Evolutionary conservation across 192 early-diverging fungal genomes (phyloP).

Genomic region (Coemansia biformis): DNA sequence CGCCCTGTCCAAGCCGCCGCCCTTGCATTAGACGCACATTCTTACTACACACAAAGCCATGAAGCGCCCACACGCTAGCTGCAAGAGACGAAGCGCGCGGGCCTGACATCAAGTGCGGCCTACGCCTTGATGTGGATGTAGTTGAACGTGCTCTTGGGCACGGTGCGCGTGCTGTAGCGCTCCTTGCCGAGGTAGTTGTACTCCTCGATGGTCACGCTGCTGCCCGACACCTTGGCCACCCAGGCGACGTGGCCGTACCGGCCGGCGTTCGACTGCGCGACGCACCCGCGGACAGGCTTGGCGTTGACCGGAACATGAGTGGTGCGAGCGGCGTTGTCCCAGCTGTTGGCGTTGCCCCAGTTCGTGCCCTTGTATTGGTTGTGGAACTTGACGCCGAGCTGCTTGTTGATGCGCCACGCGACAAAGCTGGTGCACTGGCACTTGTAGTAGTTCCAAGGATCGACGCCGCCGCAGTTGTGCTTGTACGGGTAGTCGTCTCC

Average conservation of each 20-base stretch:
- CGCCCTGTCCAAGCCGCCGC: constrained; percentile 9
- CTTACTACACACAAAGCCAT: background rate
- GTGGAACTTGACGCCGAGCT: constrained; percentile 36
- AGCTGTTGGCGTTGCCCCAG: constrained; percentile 22
- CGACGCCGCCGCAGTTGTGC: constrained; percentile 16
- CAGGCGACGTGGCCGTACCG: constrained; percentile 33
- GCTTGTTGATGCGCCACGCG: constrained; percentile 45
- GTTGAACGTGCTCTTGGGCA: constrained; percentile 28
- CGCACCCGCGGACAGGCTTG: constrained; percentile 15
- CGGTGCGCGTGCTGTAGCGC: constrained; percentile 26
- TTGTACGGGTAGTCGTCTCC: constrained; percentile 43
- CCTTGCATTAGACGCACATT: background rate
- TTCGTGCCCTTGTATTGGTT: constrained; percentile 34
- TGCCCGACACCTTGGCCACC: constrained; percentile 42
- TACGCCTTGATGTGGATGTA: constrained; percentile 37
- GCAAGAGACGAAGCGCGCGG: too few species aligned
- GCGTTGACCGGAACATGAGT: constrained; percentile 19
- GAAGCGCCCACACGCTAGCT: too few species aligned
- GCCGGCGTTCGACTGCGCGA: constrained; percentile 28
- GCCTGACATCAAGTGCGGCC: too few species aligned
- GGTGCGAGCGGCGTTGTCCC: constrained; percentile 13
- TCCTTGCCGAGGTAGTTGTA: constrained; percentile 25
- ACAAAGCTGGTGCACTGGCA: constrained; percentile 47
- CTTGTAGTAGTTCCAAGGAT: constrained; percentile 34
- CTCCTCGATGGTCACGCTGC: constrained; percentile 38